Percentiles rank a stretch among this genome's conserved stretches.
Conservation (phyloP, 495 filamentous ascomycete species). For the Penicillium herquei region DNA sequence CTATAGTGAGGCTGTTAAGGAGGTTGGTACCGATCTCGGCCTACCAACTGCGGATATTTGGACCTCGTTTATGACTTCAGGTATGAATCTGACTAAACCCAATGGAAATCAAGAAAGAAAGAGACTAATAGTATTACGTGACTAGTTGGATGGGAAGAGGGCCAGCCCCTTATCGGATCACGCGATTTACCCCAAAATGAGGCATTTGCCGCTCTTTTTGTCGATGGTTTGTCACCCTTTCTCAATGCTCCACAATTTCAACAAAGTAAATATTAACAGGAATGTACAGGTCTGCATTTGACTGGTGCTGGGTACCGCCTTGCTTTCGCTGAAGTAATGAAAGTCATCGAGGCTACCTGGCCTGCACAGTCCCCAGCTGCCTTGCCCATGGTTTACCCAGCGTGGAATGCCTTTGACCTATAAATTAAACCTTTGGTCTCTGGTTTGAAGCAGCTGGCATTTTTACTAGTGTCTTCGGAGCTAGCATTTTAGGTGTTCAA, state of each 20-base stretch:
- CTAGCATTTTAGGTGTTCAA: too few relatives aligned
- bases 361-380: constrained; percentile 57
- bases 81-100: too few relatives aligned
- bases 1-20: constrained; percentile 68
- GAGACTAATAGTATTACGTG: too few relatives aligned
- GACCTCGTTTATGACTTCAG: constrained; percentile 62
- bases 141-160: constrained; percentile 58
- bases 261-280: too few relatives aligned
- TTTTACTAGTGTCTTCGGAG: too few relatives aligned
- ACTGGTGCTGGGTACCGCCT: constrained; percentile 58
- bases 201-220: constrained; percentile 50
- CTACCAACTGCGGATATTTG: constrained; percentile 74
- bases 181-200: constrained; percentile 47
- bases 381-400: constrained; percentile 52
- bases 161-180: constrained; percentile 52
- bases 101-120: too few relatives aligned
- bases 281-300: constrained; percentile 59
- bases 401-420: constrained; percentile 32
- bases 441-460: too few relatives aligned
- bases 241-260: too few relatives aligned
- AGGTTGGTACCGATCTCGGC: constrained; percentile 61
- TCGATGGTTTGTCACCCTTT: constrained; percentile 52
- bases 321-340: constrained; percentile 55
- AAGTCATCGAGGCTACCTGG: constrained; percentile 51
- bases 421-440: neutral